Base-by-base conservation (phyloP, 257 asterid genomes). In the Solanum pinnatisectum region DNA sequence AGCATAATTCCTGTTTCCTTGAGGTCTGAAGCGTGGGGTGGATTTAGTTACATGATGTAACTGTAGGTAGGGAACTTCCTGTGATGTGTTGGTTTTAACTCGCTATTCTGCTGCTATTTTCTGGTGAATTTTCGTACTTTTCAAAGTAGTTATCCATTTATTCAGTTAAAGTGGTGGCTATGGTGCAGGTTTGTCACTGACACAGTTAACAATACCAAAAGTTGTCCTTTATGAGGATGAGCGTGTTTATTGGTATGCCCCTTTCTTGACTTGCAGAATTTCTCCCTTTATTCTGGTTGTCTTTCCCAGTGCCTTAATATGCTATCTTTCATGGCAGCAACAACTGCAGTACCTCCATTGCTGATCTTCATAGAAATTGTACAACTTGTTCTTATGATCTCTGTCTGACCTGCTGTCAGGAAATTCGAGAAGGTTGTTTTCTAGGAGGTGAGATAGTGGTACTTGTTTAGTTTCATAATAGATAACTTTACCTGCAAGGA, bases 311-410 rank as follows among this genome's bases (percentile, higher is more conserved):
- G 88, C 37, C 36, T 40, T 32, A 73, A 8, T 39, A 76, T 86
- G 85, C 36, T 87, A 72, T 72, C 27, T n/a, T 20, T 86, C 67
- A 85, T 71, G 88, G 87, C 95, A 95, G 98, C 84, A 73, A 94
- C 88, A 90, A 90, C 81, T 95, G 98, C 90, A 86, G 65, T 84
- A 95, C 96, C 78, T 93, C 96, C 32, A 93, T 95, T 73, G 93
- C 90, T 32, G 95, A 95, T 89, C 90, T 92, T 88, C 95, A 92
- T 82, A 90, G 95, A 84, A 95, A 92, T 90, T 95, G 96, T 73
- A 88, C 96, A 49, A 59, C 32, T 18, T 95, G 98, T 88, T 90
- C 90, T 12, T 95, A 91, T 60, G 98, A 95, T 92, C 93, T 95
- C 71, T 95, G 96, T 87, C 68, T 93, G 86, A 88, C 91, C 37